Conservation (phyloP, 2,329 filamentous ascomycete species). For the Phyllosticta citriasiana region DNA sequence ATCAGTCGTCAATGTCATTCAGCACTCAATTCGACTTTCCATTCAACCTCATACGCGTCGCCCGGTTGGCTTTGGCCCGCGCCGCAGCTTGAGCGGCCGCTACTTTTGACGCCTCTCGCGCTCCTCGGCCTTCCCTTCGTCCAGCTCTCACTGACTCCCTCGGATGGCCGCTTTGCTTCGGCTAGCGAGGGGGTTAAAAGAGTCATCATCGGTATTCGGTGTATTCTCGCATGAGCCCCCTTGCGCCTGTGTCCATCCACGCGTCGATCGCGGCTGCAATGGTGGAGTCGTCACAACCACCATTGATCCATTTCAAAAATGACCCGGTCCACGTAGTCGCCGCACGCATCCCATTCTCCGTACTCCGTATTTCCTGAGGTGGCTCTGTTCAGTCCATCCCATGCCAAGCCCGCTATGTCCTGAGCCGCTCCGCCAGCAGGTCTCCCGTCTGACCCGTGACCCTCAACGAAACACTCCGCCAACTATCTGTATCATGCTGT, state of each 20-base stretch:
- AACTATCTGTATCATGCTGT: background rate
- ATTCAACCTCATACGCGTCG: slow-evolving; percentile 1
- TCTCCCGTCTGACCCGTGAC: background rate
- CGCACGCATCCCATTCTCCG: background rate
- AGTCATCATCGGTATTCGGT: slow-evolving; percentile 1
- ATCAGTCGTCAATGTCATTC: background rate
- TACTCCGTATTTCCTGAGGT: background rate
- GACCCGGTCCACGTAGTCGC: background rate
- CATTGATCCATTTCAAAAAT: background rate
- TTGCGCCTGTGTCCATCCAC: background rate
- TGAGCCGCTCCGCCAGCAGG: background rate
- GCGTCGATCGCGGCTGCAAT: background rate
- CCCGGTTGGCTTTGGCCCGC: background rate
- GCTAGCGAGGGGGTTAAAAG: slow-evolving; percentile 1
- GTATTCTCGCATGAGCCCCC: background rate
- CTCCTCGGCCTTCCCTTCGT: background rate
- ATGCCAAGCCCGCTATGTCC: background rate
- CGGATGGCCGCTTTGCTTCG: slow-evolving; percentile 6
- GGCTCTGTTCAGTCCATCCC: background rate
- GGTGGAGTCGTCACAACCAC: background rate
- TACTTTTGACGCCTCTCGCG: background rate
- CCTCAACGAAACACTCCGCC: background rate
- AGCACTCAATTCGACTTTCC: background rate
- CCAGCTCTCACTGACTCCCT: background rate
- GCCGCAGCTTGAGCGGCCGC: background rate